Base-by-base conservation (phyloP, 2,329 filamentous ascomycete genomes). In the Neonectria neomacrospora region DNA sequence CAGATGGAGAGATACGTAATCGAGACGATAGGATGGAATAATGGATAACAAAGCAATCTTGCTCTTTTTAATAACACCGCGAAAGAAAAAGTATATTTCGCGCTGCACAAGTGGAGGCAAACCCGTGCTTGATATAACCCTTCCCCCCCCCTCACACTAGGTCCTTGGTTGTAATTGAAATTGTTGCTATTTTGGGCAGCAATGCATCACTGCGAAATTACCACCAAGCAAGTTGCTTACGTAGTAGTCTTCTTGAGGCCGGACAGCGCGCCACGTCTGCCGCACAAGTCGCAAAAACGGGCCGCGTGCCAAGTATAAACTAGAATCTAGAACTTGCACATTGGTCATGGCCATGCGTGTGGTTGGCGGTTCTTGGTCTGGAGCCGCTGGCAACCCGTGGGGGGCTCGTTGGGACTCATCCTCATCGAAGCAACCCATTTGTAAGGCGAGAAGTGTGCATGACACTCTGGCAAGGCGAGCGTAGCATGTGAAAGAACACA, bases 221-320 rank as follows among this genome's bases (percentile, higher is more conserved):
- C 30, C 23, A 6, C 23, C 3, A 26, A 26, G 23, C 23, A 26
- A n/a, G n/a, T n/a, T n/a, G n/a, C n/a, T n/a, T n/a, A n/a, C n/a
- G n/a, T n/a, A n/a, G n/a, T n/a, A n/a, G n/a, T n/a, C 7, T 41
- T 45, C 54, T 26, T 30, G 41, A 56, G 20, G 39, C 47, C 44
- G 26, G 45, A 61, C 39, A 8, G 11, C 5, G 41, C 56, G 58
- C 58, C 58, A 61, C 58, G 53, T 61, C 52, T 55, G 39, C 37
- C 53, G 45, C 52, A 42, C 58, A 51, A 51, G 20, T 32, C 58
- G 41, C 39, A 14, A 14, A 37, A 26, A 34, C 26, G 32, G 22
- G 22, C 34, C 44, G 32, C 51, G 34, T 54, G 32, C 2, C 8
- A 47, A 26, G 23, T 3, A 26, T 3, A 26, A 30, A 44, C n/a